phyloP scores from a whole-genome alignment of 257 asterid genomes.

The Linaria vulgaris region DNA sequence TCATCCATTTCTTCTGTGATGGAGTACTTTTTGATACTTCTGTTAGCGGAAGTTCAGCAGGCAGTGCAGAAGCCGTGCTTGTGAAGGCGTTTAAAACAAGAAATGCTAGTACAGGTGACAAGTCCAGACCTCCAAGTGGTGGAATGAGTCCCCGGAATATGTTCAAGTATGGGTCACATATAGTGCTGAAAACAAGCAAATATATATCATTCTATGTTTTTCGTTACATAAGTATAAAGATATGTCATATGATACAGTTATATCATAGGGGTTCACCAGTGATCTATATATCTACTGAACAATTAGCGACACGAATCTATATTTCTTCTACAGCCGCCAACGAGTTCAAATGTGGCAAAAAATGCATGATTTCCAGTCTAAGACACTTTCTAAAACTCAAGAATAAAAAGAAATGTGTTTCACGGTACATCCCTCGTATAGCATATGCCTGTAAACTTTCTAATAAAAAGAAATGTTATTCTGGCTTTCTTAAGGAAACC shows the following conservation, averaged over 20 bases:
- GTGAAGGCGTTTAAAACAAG: constrained; percentile 73
- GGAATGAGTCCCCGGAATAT: constrained; percentile 93
- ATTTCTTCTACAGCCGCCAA: too few species aligned
- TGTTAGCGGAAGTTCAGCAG: constrained; percentile 82
- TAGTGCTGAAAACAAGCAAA: constrained; percentile 60
- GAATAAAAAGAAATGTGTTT: background rate
- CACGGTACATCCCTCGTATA: too few species aligned
- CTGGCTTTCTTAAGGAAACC: background rate
- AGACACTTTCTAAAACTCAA: background rate
- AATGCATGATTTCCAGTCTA: background rate
- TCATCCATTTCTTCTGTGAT: constrained; percentile 68
- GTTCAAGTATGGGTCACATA: constrained; percentile 96
- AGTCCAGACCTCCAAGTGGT: constrained; percentile 94
- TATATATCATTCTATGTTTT: constrained; percentile 18
- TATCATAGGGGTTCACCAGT: too few species aligned
- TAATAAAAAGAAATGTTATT: too few species aligned
- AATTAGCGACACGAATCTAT: too few species aligned
- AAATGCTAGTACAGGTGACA: constrained; percentile 84
- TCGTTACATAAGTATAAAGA: background rate
- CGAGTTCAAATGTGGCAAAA: background rate
- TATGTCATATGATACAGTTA: too few species aligned
- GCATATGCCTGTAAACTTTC: too few species aligned
- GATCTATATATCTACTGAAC: too few species aligned
- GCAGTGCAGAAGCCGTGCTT: constrained; percentile 82
- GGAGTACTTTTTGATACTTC: constrained; percentile 33